These are phyloP conservation scores for Aureobasidium sp. DNA, from an alignment of 2,329 filamentous ascomycete species.

Conservation along the genomic window DNA sequence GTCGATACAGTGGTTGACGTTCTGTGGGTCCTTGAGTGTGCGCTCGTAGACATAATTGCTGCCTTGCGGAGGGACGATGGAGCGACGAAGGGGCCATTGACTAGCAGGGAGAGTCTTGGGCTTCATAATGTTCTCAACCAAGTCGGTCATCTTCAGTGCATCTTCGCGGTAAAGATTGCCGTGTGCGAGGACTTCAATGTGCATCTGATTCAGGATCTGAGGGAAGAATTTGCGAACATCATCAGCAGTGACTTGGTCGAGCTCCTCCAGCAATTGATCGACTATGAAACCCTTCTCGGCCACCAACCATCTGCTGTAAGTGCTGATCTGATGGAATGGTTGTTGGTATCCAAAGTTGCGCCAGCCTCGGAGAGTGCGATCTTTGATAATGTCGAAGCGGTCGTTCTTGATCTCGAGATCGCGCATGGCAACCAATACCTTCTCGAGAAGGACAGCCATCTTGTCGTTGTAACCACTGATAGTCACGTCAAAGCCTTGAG, in stretches of 20 bases:
- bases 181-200: conserved; percentile 82
- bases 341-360: conserved; percentile 84
- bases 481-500: conserved; percentile 67
- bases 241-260: conserved; percentile 65
- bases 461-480: conserved; percentile 96
- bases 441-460: conserved; percentile 80
- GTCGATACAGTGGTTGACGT: conserved; percentile 58
- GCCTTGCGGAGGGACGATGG: conserved; percentile 68
- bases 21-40: conserved; percentile 74
- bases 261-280: conserved; percentile 70
- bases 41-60: conserved; percentile 80
- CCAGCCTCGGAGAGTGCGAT: conserved; percentile 67
- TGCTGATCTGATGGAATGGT: conserved; percentile 80
- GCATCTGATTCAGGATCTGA: conserved; percentile 72
- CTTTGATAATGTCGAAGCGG: conserved; percentile 85
- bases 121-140: conserved; percentile 71
- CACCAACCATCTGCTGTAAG: conserved; percentile 74
- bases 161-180: conserved; percentile 95
- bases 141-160: conserved; percentile 73
- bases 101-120: conserved; percentile 64
- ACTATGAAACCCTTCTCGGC: conserved; percentile 70
- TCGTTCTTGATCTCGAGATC: conserved; percentile 80
- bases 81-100: conserved; percentile 74
- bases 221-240: conserved; percentile 72
- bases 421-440: conserved; percentile 76